Conservation (phyloP, 495 filamentous ascomycete genomes). For the Penicillium paradoxum region DNA sequence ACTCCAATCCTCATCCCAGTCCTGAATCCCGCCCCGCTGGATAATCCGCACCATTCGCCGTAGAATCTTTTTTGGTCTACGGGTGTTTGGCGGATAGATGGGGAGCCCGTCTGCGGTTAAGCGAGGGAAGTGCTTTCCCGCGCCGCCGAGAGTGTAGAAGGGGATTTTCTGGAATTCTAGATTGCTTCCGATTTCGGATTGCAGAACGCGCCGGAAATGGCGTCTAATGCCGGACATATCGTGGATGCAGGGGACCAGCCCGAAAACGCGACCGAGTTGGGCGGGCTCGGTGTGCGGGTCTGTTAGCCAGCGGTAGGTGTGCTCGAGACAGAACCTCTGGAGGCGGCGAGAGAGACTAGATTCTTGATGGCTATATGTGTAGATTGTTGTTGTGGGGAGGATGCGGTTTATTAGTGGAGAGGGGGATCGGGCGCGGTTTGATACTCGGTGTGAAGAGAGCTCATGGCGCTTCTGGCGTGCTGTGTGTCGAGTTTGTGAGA, state of each 20-base stretch:
- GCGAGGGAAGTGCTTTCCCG: constrained; percentile 53
- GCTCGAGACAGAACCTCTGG: constrained; percentile 62
- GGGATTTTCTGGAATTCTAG: constrained; percentile 56
- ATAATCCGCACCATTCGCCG: constrained; percentile 19
- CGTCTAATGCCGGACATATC: constrained; percentile 45
- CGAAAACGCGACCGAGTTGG: constrained; percentile 56
- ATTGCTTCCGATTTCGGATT: constrained; percentile 15
- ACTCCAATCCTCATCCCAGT: constrained; percentile 31
- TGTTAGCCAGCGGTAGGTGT: constrained; percentile 55
- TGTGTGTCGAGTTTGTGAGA: neutral
- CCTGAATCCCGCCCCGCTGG: constrained; percentile 20
- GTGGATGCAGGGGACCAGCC: constrained; percentile 59
- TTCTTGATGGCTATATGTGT: constrained; percentile 51
- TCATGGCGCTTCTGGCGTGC: neutral
- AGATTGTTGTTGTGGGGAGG: constrained; percentile 22
- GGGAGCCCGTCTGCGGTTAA: constrained; percentile 8
- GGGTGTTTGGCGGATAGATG: constrained; percentile 20
- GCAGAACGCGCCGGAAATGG: constrained; percentile 33
- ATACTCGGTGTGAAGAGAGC: neutral
- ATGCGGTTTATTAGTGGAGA: constrained; percentile 24
- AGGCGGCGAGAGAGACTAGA: constrained; percentile 65
- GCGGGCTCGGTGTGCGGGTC: constrained; percentile 47
- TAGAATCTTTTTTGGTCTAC: constrained; percentile 19
- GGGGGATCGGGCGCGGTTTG: constrained; percentile 8
- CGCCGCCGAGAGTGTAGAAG: constrained; percentile 61